A percentile compares a stretch with the other conserved stretches of the same genome.
phyloP scores from a whole-genome alignment of 1,284 basidiomycete genomes.

The Phellopilus nigrolimitatus region DNA sequence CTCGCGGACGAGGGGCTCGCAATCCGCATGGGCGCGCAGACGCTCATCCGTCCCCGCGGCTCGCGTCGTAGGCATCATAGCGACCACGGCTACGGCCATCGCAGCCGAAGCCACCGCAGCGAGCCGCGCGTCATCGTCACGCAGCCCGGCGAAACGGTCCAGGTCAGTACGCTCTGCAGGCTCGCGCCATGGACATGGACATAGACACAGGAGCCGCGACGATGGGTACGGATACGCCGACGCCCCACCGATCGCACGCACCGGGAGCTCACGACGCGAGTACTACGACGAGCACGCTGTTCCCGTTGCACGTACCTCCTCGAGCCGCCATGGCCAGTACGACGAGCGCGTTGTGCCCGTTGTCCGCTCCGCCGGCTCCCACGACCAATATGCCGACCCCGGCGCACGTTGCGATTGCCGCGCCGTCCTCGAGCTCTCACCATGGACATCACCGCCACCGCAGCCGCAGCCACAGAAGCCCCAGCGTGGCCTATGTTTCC shows the following conservation, averaged over 20 bases:
- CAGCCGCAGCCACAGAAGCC: constrained; percentile 1
- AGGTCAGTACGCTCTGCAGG: neutral
- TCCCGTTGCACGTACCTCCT: constrained; percentile 6
- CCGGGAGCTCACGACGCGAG: neutral
- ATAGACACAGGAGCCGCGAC: no score
- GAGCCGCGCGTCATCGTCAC: no score
- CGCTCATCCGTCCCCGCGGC: neutral
- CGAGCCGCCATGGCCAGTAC: neutral
- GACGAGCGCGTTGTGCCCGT: constrained; percentile 7
- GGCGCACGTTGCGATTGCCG: constrained; percentile 2
- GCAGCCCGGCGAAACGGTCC: neutral
- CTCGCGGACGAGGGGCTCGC: constrained; percentile 16
- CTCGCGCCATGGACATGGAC: constrained; percentile 1
- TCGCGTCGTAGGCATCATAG: neutral
- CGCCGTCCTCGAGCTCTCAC: constrained; percentile 3
- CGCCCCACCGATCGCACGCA: constrained; percentile 1
- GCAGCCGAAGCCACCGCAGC: neutral
- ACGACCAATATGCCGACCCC: constrained; percentile 3
- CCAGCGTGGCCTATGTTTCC: constrained; percentile 1
- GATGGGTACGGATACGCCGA: neutral
- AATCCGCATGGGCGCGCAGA: constrained; percentile 15
- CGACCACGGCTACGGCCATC: neutral
- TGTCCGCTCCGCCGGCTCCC: constrained; percentile 4
- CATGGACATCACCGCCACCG: constrained; percentile 6
- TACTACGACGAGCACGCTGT: neutral